Evolutionary conservation across 257 asterid species (phyloP).

Genomic region (Gardenia jasminoides): DNA sequence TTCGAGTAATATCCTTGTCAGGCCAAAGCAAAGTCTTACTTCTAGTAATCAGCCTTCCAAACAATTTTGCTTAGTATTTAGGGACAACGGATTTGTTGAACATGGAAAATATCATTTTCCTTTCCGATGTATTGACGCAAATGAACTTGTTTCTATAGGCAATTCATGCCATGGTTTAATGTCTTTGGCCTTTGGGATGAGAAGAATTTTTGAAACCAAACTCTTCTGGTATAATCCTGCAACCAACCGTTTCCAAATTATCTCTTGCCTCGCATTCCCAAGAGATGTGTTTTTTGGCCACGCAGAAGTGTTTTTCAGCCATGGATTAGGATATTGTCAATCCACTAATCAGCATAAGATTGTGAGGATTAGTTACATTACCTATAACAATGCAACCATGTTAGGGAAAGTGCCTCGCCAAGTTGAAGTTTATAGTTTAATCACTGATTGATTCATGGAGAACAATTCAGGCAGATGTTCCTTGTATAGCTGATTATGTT

Average conservation of each 20-base stretch:
- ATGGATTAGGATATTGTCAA: neutral
- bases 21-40: neutral
- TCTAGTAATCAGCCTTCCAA: neutral
- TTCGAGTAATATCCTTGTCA: neutral
- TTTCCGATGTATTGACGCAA: neutral
- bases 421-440: neutral
- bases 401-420: neutral
- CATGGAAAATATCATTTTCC: neutral
- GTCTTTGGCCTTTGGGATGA: constrained; percentile 1
- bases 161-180: neutral
- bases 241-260: neutral
- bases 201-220: neutral
- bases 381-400: neutral
- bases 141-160: neutral
- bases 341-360: neutral
- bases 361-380: neutral
- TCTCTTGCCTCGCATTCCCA: neutral
- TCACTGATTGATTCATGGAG: neutral
- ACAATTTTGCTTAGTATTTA: neutral
- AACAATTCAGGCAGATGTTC: neutral
- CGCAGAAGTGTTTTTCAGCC: neutral
- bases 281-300: neutral
- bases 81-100: neutral
- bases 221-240: constrained; percentile 1
- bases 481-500: neutral